Base-by-base conservation (phyloP, 2,329 filamentous ascomycete species). In the Knoxdaviesia proteae region DNA sequence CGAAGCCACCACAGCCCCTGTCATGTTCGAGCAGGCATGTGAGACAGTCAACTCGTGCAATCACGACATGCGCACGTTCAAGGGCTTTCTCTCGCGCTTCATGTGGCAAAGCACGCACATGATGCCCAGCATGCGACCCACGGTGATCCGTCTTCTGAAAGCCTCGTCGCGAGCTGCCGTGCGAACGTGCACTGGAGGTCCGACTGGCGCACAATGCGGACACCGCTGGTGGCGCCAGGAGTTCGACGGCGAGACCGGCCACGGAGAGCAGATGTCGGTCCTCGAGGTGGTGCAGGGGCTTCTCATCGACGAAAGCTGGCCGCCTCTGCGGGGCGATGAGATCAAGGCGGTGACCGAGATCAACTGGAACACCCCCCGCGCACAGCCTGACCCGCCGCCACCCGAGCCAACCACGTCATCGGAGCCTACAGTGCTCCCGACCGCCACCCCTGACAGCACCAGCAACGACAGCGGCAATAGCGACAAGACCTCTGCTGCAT, bases 1-100 rank as follows among this genome's bases (percentile, higher is more conserved):
- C 10, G 69, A 72, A 49, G 58, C 64, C 5, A 69, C 71, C 29
- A 61, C 72, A 51, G 20, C 20, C 20, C 20, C 20, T 20, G 59
- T 80, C 56, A 74, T 82, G 69, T 74, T 64, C 52, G 77, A 83
- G 56, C 63, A 63, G 38, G 70, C 72, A n/a, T 83, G 78, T 60
- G 78, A 83, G 55, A 58, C 56, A 4, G 57, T 61, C 45, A 58
- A 59, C 42, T 62, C 53, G 1, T 84, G 79, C 57, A 69, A 73
- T 53, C 63, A 59, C 41, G 77, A 81, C 56, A 74, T 77, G 64
- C 68, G 66, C 50, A 73, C 71, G 6, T 80, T 77, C 67, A 84
- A 83, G 58, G 76, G 67, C 38, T 78, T 76, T 53, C 63, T 80
- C 32, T 63, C 74, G 31, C 71, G 75, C 43, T 78, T 75, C 60